Evolutionary conservation across 352 stramenopile species (phyloP), one percentile per base, ranked within the genome.

Genomic region (Aphanomyces stellatus): DNA sequence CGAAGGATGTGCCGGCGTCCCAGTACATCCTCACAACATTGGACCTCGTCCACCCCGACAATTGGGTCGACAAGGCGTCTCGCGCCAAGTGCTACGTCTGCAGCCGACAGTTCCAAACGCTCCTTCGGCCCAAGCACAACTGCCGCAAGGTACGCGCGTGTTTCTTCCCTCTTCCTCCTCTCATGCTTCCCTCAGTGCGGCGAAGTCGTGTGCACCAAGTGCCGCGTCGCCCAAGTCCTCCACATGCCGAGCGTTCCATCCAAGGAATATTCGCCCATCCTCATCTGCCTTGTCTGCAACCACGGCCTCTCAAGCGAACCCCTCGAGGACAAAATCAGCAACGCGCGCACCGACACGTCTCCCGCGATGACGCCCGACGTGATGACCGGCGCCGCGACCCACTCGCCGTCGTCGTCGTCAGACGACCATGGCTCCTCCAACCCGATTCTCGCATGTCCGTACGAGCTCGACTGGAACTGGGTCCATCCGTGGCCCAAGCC

Each of bases 401-500:
- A 37, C 24, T 28, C 19, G 34, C 43, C 60, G 13, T 33, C n/a
- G 4, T 27, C 60, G 60, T 59, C 41, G 8, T 35, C 17, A 13
- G 25, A 49, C 27, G 28, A 49, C 2, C 27, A 27, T 6, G 13
- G 35, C 27, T 13, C 31, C 15, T 13, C 22, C 41, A 13, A 63
- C n/a, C 7, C 11, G 22, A 67, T 49, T 10, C 8, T 67, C 3
- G 19, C 60, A 17, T 55, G 60, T 42, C 60, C 48, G n/a, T 94
- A 94, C 71, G 79, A 81, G 67, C 78, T 94, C 31, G 85, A 94
- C 74, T 94, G 91, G 64, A 88, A 88, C 72, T 93, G 82, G 82
- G 69, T 55, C 4, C 81, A 93, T 62, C 79, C 81, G 43, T 93
- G 85, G 85, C 85, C 85, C 41, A 80, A 82, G 71, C 85, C 85